Base-by-base conservation (phyloP, 371 early-diverging fungal genomes). In the Apophysomyces variabilis region DNA sequence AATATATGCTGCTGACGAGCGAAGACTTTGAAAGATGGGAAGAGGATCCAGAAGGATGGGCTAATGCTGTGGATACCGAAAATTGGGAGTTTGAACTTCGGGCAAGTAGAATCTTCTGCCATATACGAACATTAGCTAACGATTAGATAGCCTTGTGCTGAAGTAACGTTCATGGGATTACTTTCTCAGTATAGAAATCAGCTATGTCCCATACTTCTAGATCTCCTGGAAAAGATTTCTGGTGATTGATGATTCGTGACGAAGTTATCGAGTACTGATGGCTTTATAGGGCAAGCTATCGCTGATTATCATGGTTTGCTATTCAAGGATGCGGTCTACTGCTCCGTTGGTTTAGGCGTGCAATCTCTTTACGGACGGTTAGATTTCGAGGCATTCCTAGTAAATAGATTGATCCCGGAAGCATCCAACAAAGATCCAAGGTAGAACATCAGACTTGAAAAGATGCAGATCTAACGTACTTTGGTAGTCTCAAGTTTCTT, bases 21-120 rank as follows among this genome's bases (percentile, higher is more conserved):
- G 81, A 75, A 9, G 96, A 96, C 71, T 73, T 95, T 64, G 83
- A 77, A 35, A 76, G 77, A 69, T 96, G 96, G 96, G 89, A 92
- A 57, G 88, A 91, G 1, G 93, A 92, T 68, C 95, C 96, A 5
- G 96, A 97, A 77, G 87, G 83, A 3, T 97, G 93, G 90, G 76
- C 92, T 9, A 80, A 85, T 46, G 89, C 90, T 13, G 88, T 93
- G 18, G 94, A 93, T 62, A 84, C 92, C 9, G 95, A 96, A 68
- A 90, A 92, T 47, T 96, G 94, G 93, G 92, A 89, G 66, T 95
- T 87, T 74, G 91, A 91, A 63, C 68, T 95, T 57, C 72, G 96
- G 64, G 89, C 88, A 78, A 47, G 81, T 77, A 46, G 41, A 16
- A 26, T 37, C 7, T 8, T 13, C 38, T 16, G 13, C 43, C 32